Conservation (phyloP, 2,329 filamentous ascomycete genomes). For the Capronia americana region DNA sequence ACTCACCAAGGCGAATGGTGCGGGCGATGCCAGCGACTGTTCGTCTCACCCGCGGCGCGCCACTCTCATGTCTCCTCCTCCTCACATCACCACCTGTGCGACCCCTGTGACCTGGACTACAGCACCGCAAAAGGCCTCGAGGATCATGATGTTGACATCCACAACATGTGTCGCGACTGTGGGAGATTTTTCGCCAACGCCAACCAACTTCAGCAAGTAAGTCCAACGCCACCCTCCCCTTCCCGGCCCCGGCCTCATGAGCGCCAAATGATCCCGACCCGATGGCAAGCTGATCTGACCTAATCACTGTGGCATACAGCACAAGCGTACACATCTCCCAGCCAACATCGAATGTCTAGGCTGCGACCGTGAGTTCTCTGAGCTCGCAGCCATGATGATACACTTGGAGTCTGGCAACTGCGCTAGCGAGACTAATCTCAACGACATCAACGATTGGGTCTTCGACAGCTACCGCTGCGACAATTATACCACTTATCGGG, state of each 20-base stretch:
- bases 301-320: slow-evolving; percentile 26
- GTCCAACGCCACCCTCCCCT: not conserved
- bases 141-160: not conserved
- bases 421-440: slow-evolving; percentile 15
- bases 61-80: not conserved
- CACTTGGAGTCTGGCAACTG: slow-evolving; percentile 42
- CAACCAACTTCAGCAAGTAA: not conserved
- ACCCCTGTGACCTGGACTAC: not conserved
- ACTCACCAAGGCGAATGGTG: slow-evolving; percentile 33
- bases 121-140: not conserved
- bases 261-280: not conserved
- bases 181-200: not conserved
- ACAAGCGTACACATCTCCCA: slow-evolving; percentile 36
- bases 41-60: slow-evolving; percentile 16
- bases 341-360: slow-evolving; percentile 34
- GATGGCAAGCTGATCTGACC: not conserved
- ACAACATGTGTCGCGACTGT: slow-evolving; percentile 5
- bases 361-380: slow-evolving; percentile 36
- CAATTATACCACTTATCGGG: slow-evolving; percentile 4
- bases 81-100: not conserved
- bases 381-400: slow-evolving; percentile 40
- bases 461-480: slow-evolving; percentile 15
- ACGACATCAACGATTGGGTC: slow-evolving; percentile 25
- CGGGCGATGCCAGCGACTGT: slow-evolving; percentile 28
- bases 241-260: not conserved